Percentiles rank a stretch among this genome's conserved stretches.
phyloP scores from a whole-genome alignment of 2,329 filamentous ascomycete species.

The Xylariaceae sp. region DNA sequence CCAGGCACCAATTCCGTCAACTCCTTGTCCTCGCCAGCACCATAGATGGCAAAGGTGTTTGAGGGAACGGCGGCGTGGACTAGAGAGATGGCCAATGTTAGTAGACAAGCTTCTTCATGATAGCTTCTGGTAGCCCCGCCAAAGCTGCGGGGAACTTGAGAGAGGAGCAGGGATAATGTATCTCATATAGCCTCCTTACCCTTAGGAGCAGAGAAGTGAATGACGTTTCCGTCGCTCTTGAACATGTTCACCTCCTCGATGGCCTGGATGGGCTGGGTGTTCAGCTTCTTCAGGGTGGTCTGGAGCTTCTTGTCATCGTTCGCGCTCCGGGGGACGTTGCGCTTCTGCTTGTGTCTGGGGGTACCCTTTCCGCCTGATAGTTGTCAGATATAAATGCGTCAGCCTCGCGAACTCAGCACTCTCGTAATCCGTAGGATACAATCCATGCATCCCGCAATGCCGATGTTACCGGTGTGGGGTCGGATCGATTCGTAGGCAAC shows the following conservation, averaged over 20 bases:
- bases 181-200: conserved; percentile 56
- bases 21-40: conserved; percentile 98
- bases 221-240: conserved; percentile 99
- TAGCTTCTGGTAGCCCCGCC: too few relatives aligned
- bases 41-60: conserved; percentile 99
- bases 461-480: conserved; percentile 9
- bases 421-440: too few relatives aligned
- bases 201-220: conserved; percentile 97
- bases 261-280: conserved; percentile 97
- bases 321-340: conserved; percentile 84
- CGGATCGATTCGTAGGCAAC: conserved; percentile 9
- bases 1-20: conserved; percentile 98
- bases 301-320: conserved; percentile 99
- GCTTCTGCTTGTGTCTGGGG: conserved; percentile 96
- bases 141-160: background rate
- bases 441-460: background rate
- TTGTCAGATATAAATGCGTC: conserved; percentile 5
- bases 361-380: conserved; percentile 81
- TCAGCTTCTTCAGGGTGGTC: conserved; percentile 95
- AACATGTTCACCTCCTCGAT: conserved; percentile 99
- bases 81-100: conserved; percentile 34
- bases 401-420: conserved; percentile 5
- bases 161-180: background rate
- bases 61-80: conserved; percentile 94
- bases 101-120: background rate